A percentile compares a stretch with the other conserved stretches of the same genome.
Evolutionary conservation across 805 yeast genomes (phyloP).

Genomic region (Scheffersomyces coipomensis): DNA sequence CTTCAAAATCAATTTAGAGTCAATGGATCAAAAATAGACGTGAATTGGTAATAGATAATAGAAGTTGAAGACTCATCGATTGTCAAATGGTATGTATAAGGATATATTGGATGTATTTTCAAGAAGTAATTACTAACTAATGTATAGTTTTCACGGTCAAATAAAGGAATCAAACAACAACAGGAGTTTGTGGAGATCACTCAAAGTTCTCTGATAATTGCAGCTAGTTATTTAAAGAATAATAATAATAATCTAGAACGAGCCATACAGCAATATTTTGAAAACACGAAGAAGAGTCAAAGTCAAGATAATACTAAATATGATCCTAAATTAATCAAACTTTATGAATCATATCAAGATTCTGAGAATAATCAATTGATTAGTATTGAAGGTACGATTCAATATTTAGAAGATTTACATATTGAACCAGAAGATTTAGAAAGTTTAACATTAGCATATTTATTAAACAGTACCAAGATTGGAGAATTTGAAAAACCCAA

Average conservation of each 20-base stretch:
- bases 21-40: too few species aligned
- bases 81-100: too few species aligned
- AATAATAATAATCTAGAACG: conserved; percentile 25
- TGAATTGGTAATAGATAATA: too few species aligned
- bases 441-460: conserved; percentile 68
- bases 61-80: too few species aligned
- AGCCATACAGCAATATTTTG: conserved; percentile 31
- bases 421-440: conserved; percentile 72
- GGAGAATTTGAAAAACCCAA: conserved; percentile 55
- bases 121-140: too few species aligned
- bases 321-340: conserved; percentile 18
- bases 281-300: conserved; percentile 3
- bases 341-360: conserved; percentile 36
- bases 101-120: too few species aligned
- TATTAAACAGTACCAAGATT: conserved; percentile 62
- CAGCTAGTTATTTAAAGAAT: conserved; percentile 33
- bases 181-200: conserved; percentile 42
- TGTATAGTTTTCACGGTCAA: too few species aligned
- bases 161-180: too few species aligned
- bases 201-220: conserved; percentile 29
- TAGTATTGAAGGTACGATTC: conserved; percentile 76
- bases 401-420: conserved; percentile 63
- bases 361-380: conserved; percentile 39
- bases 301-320: not conserved
- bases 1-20: too few species aligned